Conservation (phyloP, 305 asterid species). For the Ajuga reptans region DNA sequence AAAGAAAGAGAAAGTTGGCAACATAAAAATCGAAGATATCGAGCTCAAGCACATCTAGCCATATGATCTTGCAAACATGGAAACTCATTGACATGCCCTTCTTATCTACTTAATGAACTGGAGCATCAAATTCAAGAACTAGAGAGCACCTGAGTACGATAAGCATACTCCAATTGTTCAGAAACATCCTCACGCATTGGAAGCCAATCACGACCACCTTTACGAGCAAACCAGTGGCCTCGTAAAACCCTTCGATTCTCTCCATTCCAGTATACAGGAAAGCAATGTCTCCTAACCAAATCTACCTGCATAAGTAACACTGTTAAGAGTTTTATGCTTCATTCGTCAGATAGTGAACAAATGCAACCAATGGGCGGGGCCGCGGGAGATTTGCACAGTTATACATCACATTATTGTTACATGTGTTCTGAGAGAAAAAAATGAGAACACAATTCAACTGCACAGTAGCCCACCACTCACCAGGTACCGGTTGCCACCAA, state of each 20-base stretch:
- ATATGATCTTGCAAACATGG: not conserved
- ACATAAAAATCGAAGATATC: not conserved
- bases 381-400: not conserved
- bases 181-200: conserved; percentile 93
- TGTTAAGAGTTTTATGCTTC: conserved; percentile 20
- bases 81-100: not conserved
- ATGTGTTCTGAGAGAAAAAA: not conserved
- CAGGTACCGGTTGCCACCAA: not conserved
- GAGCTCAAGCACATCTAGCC: not conserved
- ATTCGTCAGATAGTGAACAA: not conserved
- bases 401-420: not conserved
- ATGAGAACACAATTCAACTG: not conserved
- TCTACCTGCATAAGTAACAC: conserved; percentile 56
- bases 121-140: conserved; percentile 13
- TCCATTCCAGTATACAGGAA: conserved; percentile 96
- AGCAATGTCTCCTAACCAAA: conserved; percentile 78
- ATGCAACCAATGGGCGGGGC: conserved; percentile 12
- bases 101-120: conserved; percentile 19
- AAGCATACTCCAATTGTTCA: conserved; percentile 93
- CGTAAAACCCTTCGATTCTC: conserved; percentile 80
- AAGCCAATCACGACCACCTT: conserved; percentile 93
- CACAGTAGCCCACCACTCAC: not conserved
- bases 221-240: conserved; percentile 99
- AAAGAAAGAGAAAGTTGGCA: conserved; percentile 2
- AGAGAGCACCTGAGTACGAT: conserved; percentile 66